Evolutionary conservation across 2,329 filamentous ascomycete genomes (phyloP).

Genomic region (Sporothrix globosa): DNA sequence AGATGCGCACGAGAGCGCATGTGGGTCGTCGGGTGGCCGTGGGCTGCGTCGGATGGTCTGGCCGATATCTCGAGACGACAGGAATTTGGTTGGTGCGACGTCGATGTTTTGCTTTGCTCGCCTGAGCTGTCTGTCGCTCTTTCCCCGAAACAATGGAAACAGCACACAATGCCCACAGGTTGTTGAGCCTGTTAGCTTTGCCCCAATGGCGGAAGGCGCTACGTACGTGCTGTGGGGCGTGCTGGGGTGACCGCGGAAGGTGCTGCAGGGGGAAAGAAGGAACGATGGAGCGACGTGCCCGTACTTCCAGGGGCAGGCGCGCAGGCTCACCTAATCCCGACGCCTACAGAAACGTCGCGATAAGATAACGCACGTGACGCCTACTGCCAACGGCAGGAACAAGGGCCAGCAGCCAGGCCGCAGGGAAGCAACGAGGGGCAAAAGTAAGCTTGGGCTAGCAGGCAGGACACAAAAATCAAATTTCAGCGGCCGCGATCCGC

Average conservation of each 20-base stretch:
- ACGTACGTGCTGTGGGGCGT: slow-evolving; percentile 23
- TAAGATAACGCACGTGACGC: slow-evolving; percentile 26
- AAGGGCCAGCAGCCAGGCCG: slow-evolving; percentile 24
- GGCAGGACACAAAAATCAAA: slow-evolving; percentile 31
- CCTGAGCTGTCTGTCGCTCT: slow-evolving; percentile 9
- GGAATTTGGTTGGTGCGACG: background rate
- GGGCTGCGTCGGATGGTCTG: background rate
- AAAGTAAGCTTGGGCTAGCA: slow-evolving; percentile 25
- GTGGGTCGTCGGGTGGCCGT: slow-evolving; percentile 14
- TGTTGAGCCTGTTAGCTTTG: slow-evolving; percentile 23
- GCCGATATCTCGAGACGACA: background rate
- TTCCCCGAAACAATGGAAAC: slow-evolving; percentile 13
- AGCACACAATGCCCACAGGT: background rate
- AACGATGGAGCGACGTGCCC: background rate
- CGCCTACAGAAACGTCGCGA: background rate
- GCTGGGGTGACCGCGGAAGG: slow-evolving; percentile 8
- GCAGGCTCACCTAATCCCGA: slow-evolving; percentile 14
- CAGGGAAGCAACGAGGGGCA: slow-evolving; percentile 29
- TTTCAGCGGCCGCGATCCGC: slow-evolving; percentile 23
- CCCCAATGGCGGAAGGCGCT: slow-evolving; percentile 30
- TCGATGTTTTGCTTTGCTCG: slow-evolving; percentile 9
- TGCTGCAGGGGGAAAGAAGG: slow-evolving; percentile 14
- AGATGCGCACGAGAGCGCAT: background rate
- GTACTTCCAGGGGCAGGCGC: too few relatives aligned
- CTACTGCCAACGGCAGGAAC: slow-evolving; percentile 16